A percentile compares a stretch with the other conserved stretches of the same genome.
phyloP scores from a whole-genome alignment of 306 rosid genomes.

The Argentina anserina region DNA sequence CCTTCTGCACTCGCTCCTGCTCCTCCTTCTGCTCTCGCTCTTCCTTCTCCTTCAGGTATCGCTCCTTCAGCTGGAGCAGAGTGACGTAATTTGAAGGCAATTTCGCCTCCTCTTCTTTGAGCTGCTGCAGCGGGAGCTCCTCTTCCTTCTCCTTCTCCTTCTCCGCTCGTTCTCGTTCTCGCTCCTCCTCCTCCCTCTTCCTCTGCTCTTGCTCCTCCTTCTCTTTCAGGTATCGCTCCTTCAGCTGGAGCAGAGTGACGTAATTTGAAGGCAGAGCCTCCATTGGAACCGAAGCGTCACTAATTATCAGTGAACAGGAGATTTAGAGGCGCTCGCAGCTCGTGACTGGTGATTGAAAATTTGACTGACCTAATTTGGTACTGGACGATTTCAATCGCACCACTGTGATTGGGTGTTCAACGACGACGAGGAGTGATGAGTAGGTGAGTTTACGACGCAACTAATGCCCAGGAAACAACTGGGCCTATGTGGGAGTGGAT shows the following conservation, averaged over 20 bases:
- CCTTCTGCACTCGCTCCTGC: neutral
- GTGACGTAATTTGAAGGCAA: conserved; percentile 50
- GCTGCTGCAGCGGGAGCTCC: conserved; percentile 17
- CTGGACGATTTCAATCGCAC: too few relatives aligned
- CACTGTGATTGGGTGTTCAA: too few relatives aligned
- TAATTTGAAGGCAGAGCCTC: conserved; percentile 60
- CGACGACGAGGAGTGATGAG: too few relatives aligned
- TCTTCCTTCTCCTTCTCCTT: neutral
- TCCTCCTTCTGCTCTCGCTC: conserved; percentile 11
- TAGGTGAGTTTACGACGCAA: too few relatives aligned
- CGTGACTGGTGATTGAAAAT: too few relatives aligned
- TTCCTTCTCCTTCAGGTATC: conserved; percentile 44
- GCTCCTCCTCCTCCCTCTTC: neutral
- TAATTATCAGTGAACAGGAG: too few relatives aligned
- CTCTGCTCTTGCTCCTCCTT: conserved; percentile 11
- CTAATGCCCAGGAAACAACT: too few relatives aligned
- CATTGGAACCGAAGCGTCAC: conserved; percentile 4
- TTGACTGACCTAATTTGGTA: too few relatives aligned
- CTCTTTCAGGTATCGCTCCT: conserved; percentile 49
- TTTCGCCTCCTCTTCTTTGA: conserved; percentile 1
- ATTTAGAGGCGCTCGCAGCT: neutral
- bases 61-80: conserved; percentile 47
- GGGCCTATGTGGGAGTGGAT: too few relatives aligned
- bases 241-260: conserved; percentile 50
- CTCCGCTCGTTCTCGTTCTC: too few relatives aligned